phyloP scores from a whole-genome alignment of 768 basidiomycete genomes.

The Boletus bicolor region DNA sequence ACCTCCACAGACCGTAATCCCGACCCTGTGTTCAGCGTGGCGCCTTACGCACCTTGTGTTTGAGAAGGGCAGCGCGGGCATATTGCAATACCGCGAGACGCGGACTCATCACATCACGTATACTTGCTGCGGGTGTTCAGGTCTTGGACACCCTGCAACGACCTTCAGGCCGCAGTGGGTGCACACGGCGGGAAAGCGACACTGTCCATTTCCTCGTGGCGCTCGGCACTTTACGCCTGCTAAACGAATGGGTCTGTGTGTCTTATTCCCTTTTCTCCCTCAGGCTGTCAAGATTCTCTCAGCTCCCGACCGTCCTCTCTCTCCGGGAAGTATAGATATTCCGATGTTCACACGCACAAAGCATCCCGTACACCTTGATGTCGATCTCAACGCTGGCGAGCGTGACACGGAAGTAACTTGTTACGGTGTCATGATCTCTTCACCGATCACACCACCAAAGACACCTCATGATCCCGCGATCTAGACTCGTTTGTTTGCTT shows the following conservation, averaged over 20 bases:
- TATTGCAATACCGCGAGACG: background rate
- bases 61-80: background rate
- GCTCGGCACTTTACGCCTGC: conserved; percentile 1
- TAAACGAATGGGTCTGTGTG: background rate
- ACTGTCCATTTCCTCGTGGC: conserved; percentile 8
- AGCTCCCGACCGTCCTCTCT: conserved; percentile 6
- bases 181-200: conserved; percentile 1
- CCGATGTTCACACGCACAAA: conserved; percentile 18
- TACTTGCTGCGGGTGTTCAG: background rate
- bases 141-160: background rate
- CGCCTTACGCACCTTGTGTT: conserved; percentile 13
- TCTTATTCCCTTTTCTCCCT: conserved; percentile 1
- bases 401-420: conserved; percentile 16
- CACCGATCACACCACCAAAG: conserved; percentile 12
- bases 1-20: conserved; percentile 14
- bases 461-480: conserved; percentile 5
- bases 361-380: conserved; percentile 4
- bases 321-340: conserved; percentile 1
- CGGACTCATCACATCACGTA: conserved; percentile 4
- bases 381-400: conserved; percentile 14
- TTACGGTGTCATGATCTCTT: conserved; percentile 17
- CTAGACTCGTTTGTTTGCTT: conserved; percentile 21
- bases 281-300: conserved; percentile 11
- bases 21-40: conserved; percentile 8
- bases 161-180: background rate